phyloP scores from a whole-genome alignment of 1,139 yeast species.

The Meyerozyma sp. region DNA sequence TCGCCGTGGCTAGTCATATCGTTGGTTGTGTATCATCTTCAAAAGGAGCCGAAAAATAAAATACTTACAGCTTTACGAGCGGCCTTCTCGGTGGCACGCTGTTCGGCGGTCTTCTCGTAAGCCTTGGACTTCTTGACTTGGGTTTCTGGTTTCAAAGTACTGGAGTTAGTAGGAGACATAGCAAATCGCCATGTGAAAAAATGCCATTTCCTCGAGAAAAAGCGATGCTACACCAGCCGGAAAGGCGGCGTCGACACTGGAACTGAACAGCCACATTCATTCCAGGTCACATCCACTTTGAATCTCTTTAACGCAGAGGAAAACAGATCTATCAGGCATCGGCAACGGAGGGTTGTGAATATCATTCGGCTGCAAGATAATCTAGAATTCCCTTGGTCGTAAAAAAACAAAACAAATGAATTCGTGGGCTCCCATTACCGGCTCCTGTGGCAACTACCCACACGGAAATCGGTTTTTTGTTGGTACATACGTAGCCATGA shows the following conservation, averaged over 20 bases:
- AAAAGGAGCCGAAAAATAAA: slow-evolving; percentile 18
- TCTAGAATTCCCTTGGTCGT: slow-evolving; percentile 40
- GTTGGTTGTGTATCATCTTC: slow-evolving; percentile 62
- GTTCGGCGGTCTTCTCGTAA: slow-evolving; percentile 79
- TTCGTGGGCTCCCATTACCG: neutral
- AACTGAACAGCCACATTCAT: slow-evolving; percentile 47
- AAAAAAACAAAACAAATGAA: neutral
- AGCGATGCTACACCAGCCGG: slow-evolving; percentile 12
- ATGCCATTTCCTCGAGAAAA: neutral
- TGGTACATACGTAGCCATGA: slow-evolving; percentile 14
- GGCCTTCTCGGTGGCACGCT: slow-evolving; percentile 82
- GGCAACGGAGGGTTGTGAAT: slow-evolving; percentile 29
- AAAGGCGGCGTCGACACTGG: slow-evolving; percentile 24
- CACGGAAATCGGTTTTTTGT: neutral
- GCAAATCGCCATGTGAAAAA: neutral
- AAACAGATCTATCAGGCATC: slow-evolving; percentile 47
- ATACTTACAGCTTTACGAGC: slow-evolving; percentile 87
- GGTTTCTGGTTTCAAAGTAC: slow-evolving; percentile 80
- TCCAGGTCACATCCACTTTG: slow-evolving; percentile 25
- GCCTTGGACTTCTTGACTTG: slow-evolving; percentile 93
- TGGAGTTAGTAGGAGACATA: slow-evolving; percentile 30
- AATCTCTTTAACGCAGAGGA: slow-evolving; percentile 33
- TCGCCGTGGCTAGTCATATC: slow-evolving; percentile 80
- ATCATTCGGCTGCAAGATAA: slow-evolving; percentile 38
- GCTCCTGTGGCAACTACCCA: neutral